phyloP scores from a whole-genome alignment of 495 filamentous ascomycete genomes.

The Coniosporium apollinis region DNA sequence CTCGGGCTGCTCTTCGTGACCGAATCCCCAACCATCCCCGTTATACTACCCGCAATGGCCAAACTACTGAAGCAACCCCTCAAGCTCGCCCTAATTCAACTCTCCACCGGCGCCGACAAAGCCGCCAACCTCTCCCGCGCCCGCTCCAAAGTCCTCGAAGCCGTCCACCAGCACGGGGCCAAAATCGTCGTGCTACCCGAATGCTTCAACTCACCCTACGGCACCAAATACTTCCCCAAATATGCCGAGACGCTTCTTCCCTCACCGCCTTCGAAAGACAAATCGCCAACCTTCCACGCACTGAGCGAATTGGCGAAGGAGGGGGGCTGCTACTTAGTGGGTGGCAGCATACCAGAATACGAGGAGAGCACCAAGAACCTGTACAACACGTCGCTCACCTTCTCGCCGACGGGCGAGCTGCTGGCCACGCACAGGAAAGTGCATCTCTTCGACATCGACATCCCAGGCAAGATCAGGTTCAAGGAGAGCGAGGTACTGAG shows the following conservation, averaged over 20 bases:
- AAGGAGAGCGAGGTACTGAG: constrained; percentile 75
- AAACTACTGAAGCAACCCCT: constrained; percentile 28
- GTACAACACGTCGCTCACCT: constrained; percentile 83
- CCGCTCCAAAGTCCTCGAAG: constrained; percentile 66
- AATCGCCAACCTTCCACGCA: constrained; percentile 71
- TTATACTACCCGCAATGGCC: constrained; percentile 8
- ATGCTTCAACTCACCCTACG: constrained; percentile 98
- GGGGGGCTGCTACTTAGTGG: constrained; percentile 61
- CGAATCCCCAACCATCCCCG: too few relatives aligned
- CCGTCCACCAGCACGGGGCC: constrained; percentile 49
- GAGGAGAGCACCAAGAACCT: constrained; percentile 47
- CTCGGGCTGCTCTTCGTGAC: too few relatives aligned
- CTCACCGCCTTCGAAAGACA: constrained; percentile 49
- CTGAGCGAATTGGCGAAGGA: constrained; percentile 62
- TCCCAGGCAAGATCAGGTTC: constrained; percentile 87
- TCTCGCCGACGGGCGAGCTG: constrained; percentile 58
- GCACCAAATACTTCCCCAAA: constrained; percentile 72
- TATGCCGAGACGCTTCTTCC: constrained; percentile 82
- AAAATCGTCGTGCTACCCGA: constrained; percentile 58
- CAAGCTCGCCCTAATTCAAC: constrained; percentile 26
- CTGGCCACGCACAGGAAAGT: constrained; percentile 82
- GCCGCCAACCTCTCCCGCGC: constrained; percentile 66
- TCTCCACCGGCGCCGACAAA: constrained; percentile 55
- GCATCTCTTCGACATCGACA: constrained; percentile 98
- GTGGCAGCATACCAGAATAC: constrained; percentile 83